Base-by-base conservation (phyloP, 768 basidiomycete species). In the Exidia glandulosa region DNA sequence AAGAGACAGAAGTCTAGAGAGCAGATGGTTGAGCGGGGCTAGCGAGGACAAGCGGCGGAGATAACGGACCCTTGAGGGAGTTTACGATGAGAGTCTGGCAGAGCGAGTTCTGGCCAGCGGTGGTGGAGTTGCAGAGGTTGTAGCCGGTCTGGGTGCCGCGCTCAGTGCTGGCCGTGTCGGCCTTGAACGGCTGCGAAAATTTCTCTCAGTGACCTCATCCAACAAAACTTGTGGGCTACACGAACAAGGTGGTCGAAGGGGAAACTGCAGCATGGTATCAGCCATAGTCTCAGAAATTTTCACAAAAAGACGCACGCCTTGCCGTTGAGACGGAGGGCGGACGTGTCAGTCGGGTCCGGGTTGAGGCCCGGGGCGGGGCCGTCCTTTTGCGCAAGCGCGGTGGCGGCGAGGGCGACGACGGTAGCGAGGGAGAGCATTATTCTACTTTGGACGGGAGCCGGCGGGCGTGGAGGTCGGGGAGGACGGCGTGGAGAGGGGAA, bases 1-100 rank as follows among this genome's bases (percentile, higher is more conserved):
- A 83, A 88, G 0, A 88, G 64, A 63, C 87, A 88, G 70, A 85
- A 88, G 66, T 88, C 87, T 88, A 27, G 19, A 45, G 23, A 27
- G 25, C 50, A 54, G 9, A 19, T 1, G 14, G 50, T 54, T 54
- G 50, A 54, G 30, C 6, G 23, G 6, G 10, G 41, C 41, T 54
- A 25, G 12, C 25, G 50, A 25, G 25, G 10, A 32, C 10, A 9
- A 9, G 9, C 14, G 14, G 27, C 41, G 41, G 16, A 6, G 23
- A 23, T 10, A 25, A 25, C 14, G 25, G 10, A 31, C 56, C 82
- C 32, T 70, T 68, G 12, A 79, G 75, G 61, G 69, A 79, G 81
- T 87, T 87, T 60, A 85, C 73, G 70, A 81, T 81, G 6, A 77
- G 73, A 0, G 87, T 90, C 70, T 90, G 88, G 69, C 88, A 90